These are phyloP conservation scores for Gossypium stocksii DNA, from an alignment of 345 rosid species.

Conservation along the genomic window DNA sequence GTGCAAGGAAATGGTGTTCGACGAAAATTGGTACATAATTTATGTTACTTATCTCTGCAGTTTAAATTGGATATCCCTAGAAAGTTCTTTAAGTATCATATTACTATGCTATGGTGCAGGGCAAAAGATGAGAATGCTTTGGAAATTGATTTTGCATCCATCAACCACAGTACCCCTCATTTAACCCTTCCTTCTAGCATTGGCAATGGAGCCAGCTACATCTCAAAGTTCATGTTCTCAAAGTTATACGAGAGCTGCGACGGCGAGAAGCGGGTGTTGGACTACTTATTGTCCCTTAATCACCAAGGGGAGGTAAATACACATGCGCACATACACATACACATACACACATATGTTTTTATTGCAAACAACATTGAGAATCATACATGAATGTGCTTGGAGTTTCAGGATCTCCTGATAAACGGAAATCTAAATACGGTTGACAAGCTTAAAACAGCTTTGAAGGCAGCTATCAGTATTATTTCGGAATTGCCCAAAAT, in stretches of 20 bases:
- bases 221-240: constrained; percentile 60
- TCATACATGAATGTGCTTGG: neutral
- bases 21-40: constrained; percentile 56
- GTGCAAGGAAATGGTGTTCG: constrained; percentile 73
- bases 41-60: neutral
- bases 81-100: neutral
- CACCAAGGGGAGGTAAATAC: constrained; percentile 71
- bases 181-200: constrained; percentile 70
- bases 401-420: constrained; percentile 61
- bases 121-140: constrained; percentile 71
- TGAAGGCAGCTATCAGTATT: constrained; percentile 43
- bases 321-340: neutral
- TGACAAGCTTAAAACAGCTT: constrained; percentile 57
- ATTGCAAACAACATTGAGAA: neutral
- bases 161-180: constrained; percentile 62
- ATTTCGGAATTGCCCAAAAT: constrained; percentile 50
- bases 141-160: constrained; percentile 79
- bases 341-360: neutral
- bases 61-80: neutral
- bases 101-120: constrained; percentile 38
- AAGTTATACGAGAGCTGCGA: constrained; percentile 40
- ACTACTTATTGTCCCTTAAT: constrained; percentile 56
- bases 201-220: constrained; percentile 67
- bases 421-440: constrained; percentile 54
- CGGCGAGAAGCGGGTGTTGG: constrained; percentile 41